These are phyloP conservation scores for Leccinellum rugosiceps DNA, from an alignment of 768 basidiomycete genomes.

Conservation along the genomic window DNA sequence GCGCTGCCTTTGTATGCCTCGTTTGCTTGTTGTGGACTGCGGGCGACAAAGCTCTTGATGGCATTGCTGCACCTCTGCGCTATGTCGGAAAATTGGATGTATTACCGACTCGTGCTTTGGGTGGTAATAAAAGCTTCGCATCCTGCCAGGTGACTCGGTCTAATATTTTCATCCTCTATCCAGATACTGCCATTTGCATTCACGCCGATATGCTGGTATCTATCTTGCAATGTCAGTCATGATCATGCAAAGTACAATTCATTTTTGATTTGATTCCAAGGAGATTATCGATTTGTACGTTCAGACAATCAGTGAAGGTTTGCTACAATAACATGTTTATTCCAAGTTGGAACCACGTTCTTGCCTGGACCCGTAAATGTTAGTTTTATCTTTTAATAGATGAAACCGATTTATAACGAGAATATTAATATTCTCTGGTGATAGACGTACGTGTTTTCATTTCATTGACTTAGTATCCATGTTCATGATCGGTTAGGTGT, in stretches of 20 bases:
- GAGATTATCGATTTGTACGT: background rate
- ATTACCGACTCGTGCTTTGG: background rate
- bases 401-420: background rate
- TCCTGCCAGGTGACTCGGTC: background rate
- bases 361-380: background rate
- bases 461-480: background rate
- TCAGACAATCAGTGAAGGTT: background rate
- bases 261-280: too few species aligned
- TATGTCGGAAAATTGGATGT: background rate
- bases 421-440: background rate
- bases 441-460: background rate
- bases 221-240: background rate
- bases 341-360: background rate
- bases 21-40: too few species aligned
- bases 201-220: background rate
- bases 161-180: background rate
- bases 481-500: background rate
- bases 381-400: background rate
- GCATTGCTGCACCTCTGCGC: background rate
- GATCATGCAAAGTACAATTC: background rate
- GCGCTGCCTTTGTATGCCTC: too few species aligned
- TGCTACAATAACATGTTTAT: background rate
- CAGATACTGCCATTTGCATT: background rate
- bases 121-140: background rate
- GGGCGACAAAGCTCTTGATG: too few species aligned